Conservation (phyloP, 371 early-diverging fungal genomes). For the Haplosporangium sp. region DNA sequence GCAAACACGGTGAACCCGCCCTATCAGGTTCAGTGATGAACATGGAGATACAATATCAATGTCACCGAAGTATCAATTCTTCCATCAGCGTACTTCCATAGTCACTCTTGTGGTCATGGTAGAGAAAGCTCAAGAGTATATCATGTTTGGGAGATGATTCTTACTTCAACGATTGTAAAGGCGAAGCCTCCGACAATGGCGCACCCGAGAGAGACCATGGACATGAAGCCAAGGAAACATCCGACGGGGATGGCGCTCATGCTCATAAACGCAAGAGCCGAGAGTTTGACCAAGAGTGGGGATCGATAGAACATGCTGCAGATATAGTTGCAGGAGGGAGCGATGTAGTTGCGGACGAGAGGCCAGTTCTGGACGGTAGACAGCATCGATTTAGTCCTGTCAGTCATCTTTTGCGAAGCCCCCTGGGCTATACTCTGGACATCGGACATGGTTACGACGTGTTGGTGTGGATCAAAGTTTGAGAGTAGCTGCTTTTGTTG, state of each 20-base stretch:
- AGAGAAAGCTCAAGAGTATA: neutral
- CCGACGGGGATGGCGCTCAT: constrained; percentile 25
- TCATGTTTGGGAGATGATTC: no score
- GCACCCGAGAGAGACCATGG: constrained; percentile 18
- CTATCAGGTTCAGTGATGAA: constrained; percentile 12
- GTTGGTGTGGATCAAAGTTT: no score
- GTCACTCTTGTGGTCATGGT: neutral
- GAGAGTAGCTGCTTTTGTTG: no score
- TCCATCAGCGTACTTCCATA: no score
- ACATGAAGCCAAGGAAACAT: constrained; percentile 31
- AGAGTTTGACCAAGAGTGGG: constrained; percentile 4
- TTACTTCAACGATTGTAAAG: constrained; percentile 29
- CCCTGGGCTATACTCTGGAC: neutral
- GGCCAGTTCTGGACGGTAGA: neutral
- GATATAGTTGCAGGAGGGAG: neutral
- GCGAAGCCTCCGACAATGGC: constrained; percentile 25
- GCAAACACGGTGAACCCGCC: constrained; percentile 24
- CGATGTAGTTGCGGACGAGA: constrained; percentile 10
- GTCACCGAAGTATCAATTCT: no score
- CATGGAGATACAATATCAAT: no score
- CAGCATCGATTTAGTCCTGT: neutral
- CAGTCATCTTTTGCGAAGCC: neutral
- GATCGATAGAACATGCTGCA: constrained; percentile 3
- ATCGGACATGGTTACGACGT: no score
- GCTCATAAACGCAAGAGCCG: neutral